Conservation (phyloP, 257 asterid species). For the Striga asiatica region DNA sequence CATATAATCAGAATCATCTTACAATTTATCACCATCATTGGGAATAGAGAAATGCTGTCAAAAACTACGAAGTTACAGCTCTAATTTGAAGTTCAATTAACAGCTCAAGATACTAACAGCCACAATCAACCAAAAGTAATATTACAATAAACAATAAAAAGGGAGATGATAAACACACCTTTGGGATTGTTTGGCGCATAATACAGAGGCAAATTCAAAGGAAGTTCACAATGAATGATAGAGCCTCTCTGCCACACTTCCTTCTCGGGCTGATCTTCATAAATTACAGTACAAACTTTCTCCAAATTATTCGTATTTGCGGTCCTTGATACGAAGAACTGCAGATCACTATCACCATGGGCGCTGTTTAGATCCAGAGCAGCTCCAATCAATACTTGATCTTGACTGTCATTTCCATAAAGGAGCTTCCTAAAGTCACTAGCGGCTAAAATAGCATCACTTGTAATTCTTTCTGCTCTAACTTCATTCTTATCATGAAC, state of each 20-base stretch:
- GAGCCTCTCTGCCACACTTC: slow-evolving; percentile 65
- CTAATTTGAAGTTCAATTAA: background rate
- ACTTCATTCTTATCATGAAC: slow-evolving; percentile 26
- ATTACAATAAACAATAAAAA: background rate
- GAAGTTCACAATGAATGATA: slow-evolving; percentile 55
- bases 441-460: slow-evolving; percentile 49
- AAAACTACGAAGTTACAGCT: too few species aligned
- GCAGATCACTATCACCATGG: slow-evolving; percentile 36
- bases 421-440: slow-evolving; percentile 38
- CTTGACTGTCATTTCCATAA: slow-evolving; percentile 19
- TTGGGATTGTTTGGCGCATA: slow-evolving; percentile 33
- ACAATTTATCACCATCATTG: background rate
- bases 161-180: slow-evolving; percentile 32
- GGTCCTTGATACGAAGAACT: slow-evolving; percentile 43
- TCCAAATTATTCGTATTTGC: slow-evolving; percentile 26
- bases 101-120: background rate
- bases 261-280: slow-evolving; percentile 68
- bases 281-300: slow-evolving; percentile 31
- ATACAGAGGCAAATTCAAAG: slow-evolving; percentile 62
- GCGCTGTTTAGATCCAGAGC: slow-evolving; percentile 36
- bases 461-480: slow-evolving; percentile 26
- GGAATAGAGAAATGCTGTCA: background rate
- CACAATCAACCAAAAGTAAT: background rate
- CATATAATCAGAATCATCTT: background rate
- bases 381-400: slow-evolving; percentile 47